phyloP scores from a whole-genome alignment of 2,329 filamentous ascomycete genomes.

The Penicillium sp. region DNA sequence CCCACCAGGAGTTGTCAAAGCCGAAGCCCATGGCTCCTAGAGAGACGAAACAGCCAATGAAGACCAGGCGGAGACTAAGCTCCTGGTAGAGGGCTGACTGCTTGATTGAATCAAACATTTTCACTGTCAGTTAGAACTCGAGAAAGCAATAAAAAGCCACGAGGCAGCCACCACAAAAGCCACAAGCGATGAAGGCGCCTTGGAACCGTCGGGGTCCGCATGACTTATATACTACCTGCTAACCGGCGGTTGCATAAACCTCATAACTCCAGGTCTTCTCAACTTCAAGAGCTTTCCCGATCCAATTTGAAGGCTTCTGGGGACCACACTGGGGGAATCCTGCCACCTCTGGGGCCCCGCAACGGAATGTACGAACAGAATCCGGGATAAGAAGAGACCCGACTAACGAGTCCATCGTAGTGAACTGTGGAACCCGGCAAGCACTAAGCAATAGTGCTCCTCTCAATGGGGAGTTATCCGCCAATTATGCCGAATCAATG shows the following conservation, averaged over 20 bases:
- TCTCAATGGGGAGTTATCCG: background rate
- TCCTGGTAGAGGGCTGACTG: background rate
- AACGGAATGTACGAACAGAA: background rate
- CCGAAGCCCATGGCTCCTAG: constrained; percentile 13
- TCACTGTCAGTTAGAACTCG: background rate
- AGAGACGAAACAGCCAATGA: constrained; percentile 9
- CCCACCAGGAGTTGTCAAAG: constrained; percentile 26
- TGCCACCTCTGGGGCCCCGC: background rate
- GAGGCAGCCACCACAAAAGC: background rate
- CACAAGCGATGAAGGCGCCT: background rate
- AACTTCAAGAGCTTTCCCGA: background rate
- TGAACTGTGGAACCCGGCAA: too few species aligned
- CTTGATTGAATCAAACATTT: background rate
- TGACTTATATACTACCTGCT: background rate
- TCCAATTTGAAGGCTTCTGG: background rate
- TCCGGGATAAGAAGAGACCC: background rate
- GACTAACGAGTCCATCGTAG: background rate
- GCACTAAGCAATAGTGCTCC: too few species aligned
- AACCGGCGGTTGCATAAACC: background rate
- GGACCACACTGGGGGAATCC: background rate
- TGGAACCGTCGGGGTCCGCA: background rate
- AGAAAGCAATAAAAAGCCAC: background rate
- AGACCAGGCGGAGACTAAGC: constrained; percentile 13
- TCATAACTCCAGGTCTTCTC: background rate
- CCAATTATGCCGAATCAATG: background rate